Evolutionary conservation across 306 rosid genomes (phyloP).

Genomic region (Malus domestica): DNA sequence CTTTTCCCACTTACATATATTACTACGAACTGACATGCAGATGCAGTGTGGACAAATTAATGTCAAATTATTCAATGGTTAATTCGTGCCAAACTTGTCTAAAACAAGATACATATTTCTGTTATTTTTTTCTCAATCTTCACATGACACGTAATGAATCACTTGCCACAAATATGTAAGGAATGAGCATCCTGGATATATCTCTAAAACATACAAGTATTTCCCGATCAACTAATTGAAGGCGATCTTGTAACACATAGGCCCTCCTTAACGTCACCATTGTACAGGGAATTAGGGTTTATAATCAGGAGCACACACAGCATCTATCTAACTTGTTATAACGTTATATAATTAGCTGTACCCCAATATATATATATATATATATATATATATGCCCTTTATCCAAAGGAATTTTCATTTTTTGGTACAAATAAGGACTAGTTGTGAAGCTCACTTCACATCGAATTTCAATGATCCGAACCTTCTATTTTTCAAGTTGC

Average conservation of each 20-base stretch:
- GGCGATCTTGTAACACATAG: background rate
- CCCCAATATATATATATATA: background rate
- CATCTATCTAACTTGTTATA: background rate
- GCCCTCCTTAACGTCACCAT: background rate
- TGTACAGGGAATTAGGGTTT: background rate
- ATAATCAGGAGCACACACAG: too few species aligned
- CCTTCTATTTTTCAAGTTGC: too few species aligned
- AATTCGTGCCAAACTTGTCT: background rate
- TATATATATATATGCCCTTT: background rate
- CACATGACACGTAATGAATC: background rate
- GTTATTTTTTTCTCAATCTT: background rate
- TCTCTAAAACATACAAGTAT: too few species aligned
- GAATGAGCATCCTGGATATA: too few species aligned
- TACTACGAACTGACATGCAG: background rate
- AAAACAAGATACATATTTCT: too few species aligned
- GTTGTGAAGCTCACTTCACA: too few species aligned
- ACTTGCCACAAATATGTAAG: background rate
- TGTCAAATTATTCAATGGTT: background rate
- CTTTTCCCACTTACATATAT: conserved; percentile 5
- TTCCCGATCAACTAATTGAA: background rate
- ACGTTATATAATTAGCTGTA: background rate
- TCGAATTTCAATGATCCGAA: too few species aligned
- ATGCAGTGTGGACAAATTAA: background rate
- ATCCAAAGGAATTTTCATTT: too few species aligned
- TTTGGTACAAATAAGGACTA: too few species aligned